Evolutionary conservation across 441 rosid genomes (phyloP).

Genomic region (Pelargonium fulgidum): DNA sequence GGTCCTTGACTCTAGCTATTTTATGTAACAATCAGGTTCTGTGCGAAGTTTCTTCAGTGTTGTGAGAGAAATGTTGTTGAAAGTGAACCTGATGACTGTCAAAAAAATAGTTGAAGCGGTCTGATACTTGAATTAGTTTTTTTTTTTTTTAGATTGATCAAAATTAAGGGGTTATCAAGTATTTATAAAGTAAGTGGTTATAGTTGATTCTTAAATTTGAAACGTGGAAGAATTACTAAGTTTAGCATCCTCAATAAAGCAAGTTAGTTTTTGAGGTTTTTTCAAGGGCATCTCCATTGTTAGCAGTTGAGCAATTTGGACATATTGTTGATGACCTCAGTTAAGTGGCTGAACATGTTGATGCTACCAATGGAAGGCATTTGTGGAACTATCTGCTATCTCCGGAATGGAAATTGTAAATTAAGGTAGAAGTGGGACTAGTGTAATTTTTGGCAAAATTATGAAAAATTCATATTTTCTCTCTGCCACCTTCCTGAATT

Average conservation of each 20-base stretch:
- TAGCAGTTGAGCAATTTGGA: background rate
- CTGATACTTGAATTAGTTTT: too few relatives aligned
- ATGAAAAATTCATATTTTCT: too few relatives aligned
- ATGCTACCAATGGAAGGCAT: too few relatives aligned
- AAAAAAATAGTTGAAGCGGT: too few relatives aligned
- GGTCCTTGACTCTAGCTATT: background rate
- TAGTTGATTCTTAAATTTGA: background rate
- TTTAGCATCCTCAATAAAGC: slow-evolving; percentile 1
- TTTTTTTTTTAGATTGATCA: background rate
- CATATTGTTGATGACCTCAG: background rate
- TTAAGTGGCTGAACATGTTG: background rate
- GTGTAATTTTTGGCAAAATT: too few relatives aligned
- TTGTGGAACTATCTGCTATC: too few relatives aligned
- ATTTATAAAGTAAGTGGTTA: background rate
- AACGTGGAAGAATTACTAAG: background rate
- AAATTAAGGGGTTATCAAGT: background rate
- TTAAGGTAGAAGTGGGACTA: too few relatives aligned
- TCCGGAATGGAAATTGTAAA: too few relatives aligned
- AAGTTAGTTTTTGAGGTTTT: background rate
- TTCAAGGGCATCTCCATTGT: background rate
- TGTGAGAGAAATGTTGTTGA: background rate
- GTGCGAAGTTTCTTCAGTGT: background rate
- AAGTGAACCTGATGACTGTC: too few relatives aligned
- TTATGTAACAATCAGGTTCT: background rate
- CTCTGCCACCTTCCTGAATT: too few relatives aligned